Conservation (phyloP, 1,139 yeast species). For the Kodamaea sp. region DNA sequence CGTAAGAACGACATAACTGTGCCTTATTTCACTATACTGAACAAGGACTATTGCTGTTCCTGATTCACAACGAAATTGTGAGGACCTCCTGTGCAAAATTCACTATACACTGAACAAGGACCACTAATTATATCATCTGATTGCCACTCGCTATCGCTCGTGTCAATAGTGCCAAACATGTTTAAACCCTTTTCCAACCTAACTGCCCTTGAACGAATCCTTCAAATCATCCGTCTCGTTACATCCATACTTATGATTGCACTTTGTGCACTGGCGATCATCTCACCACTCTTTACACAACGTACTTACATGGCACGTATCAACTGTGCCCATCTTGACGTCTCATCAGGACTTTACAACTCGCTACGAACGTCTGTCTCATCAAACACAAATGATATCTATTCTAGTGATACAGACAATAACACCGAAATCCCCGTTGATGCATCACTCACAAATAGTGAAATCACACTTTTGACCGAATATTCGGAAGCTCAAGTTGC, state of each 20-base stretch:
- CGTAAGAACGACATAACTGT: too few species aligned
- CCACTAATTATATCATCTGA: too few species aligned
- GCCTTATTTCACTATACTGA: too few species aligned
- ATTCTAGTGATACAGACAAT: slow-evolving; percentile 13
- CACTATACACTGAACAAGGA: too few species aligned
- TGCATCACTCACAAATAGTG: slow-evolving; percentile 47
- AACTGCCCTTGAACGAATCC: slow-evolving; percentile 26
- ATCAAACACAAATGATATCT: slow-evolving; percentile 12
- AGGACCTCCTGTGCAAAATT: too few species aligned
- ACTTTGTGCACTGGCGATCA: slow-evolving; percentile 22
- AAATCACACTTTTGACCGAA: slow-evolving; percentile 42
- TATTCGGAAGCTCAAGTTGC: slow-evolving; percentile 49
- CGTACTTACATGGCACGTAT: slow-evolving; percentile 36
- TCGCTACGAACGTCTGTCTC: slow-evolving; percentile 40
- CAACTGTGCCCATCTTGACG: slow-evolving; percentile 49
- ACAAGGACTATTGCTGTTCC: too few species aligned
- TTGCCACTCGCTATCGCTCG: too few species aligned
- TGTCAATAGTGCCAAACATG: not conserved
- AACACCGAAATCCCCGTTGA: slow-evolving; percentile 28
- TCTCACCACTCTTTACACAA: slow-evolving; percentile 27
- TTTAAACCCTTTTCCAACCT: slow-evolving; percentile 29
- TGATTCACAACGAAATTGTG: too few species aligned
- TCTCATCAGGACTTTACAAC: slow-evolving; percentile 49
- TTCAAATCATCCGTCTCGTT: slow-evolving; percentile 29
- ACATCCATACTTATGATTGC: slow-evolving; percentile 22